These are phyloP conservation scores for Gossypium laxum DNA, from an alignment of 441 rosid species.

Conservation along the genomic window DNA sequence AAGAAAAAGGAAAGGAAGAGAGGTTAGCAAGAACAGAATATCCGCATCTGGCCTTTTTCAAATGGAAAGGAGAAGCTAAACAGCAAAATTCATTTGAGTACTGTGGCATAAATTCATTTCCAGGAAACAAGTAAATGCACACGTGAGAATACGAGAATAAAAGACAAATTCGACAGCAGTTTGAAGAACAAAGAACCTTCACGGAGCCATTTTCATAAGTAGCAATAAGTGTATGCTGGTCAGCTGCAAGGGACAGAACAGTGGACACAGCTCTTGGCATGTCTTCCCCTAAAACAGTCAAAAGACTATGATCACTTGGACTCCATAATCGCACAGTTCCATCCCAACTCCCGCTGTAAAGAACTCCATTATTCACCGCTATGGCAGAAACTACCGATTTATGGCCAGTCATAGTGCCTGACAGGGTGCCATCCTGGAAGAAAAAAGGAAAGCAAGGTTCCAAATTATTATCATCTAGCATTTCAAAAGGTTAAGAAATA, in stretches of 20 bases:
- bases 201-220: constrained; percentile 66
- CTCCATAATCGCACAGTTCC: constrained; percentile 80
- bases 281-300: constrained; percentile 64
- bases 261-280: constrained; percentile 39
- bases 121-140: neutral
- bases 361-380: constrained; percentile 45
- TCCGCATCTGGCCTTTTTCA: neutral
- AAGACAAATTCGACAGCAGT: constrained; percentile 4
- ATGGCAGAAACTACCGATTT: constrained; percentile 74
- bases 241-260: constrained; percentile 48
- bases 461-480: neutral
- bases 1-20: neutral
- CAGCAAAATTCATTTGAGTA: neutral
- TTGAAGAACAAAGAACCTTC: constrained; percentile 37
- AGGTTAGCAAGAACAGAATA: neutral
- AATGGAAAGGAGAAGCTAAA: neutral
- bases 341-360: constrained; percentile 92
- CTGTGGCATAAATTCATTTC: constrained; percentile 2
- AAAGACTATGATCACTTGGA: constrained; percentile 60
- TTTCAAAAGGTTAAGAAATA: constrained; percentile 7
- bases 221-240: constrained; percentile 42
- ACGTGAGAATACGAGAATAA: neutral
- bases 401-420: constrained; percentile 74
- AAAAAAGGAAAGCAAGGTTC: constrained; percentile 3
- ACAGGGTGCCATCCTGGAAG: constrained; percentile 52